phyloP scores from a whole-genome alignment of 1,139 yeast genomes.

The Zhuliangozyma parablackwelliae region DNA sequence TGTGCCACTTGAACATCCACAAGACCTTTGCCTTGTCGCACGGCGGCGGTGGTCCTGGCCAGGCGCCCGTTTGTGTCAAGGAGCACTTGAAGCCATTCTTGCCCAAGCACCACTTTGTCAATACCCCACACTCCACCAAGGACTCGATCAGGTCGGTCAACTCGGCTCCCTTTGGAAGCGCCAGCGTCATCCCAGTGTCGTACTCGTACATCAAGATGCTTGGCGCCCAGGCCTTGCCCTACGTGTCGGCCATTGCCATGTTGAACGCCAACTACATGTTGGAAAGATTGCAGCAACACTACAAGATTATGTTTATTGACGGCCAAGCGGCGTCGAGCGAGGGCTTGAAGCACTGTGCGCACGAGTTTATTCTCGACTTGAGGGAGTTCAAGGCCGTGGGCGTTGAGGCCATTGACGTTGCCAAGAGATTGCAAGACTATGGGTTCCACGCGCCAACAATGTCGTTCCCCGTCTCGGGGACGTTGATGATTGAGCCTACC shows the following conservation, averaged over 20 bases:
- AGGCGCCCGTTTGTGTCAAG: slow-evolving; percentile 95
- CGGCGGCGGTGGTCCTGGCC: slow-evolving; percentile 99
- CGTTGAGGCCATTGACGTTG: slow-evolving; percentile 92
- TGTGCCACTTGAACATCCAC: slow-evolving; percentile 93
- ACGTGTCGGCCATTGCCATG: slow-evolving; percentile 83
- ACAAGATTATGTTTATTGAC: slow-evolving; percentile 71
- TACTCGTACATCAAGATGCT: slow-evolving; percentile 92
- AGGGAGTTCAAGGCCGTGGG: slow-evolving; percentile 80
- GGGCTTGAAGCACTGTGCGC: slow-evolving; percentile 80
- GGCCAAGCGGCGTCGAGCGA: slow-evolving; percentile 29
- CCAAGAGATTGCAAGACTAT: slow-evolving; percentile 94
- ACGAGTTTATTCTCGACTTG: slow-evolving; percentile 89
- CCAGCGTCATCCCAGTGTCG: slow-evolving; percentile 87
- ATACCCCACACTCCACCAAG: slow-evolving; percentile 51
- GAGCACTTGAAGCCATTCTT: slow-evolving; percentile 76
- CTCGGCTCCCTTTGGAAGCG: slow-evolving; percentile 95
- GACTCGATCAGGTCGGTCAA: slow-evolving; percentile 73
- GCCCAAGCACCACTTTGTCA: slow-evolving; percentile 69
- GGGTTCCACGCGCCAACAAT: slow-evolving; percentile 99
- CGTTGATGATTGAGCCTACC: slow-evolving; percentile 97
- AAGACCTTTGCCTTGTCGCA: slow-evolving; percentile 97
- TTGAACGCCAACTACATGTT: slow-evolving; percentile 96
- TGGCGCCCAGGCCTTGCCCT: slow-evolving; percentile 82
- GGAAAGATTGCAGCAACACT: slow-evolving; percentile 64
- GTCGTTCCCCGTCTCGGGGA: slow-evolving; percentile 98